Evolutionary conservation across 2,329 filamentous ascomycete species (phyloP).

Genomic region (Rhexocercosporidium sp.): DNA sequence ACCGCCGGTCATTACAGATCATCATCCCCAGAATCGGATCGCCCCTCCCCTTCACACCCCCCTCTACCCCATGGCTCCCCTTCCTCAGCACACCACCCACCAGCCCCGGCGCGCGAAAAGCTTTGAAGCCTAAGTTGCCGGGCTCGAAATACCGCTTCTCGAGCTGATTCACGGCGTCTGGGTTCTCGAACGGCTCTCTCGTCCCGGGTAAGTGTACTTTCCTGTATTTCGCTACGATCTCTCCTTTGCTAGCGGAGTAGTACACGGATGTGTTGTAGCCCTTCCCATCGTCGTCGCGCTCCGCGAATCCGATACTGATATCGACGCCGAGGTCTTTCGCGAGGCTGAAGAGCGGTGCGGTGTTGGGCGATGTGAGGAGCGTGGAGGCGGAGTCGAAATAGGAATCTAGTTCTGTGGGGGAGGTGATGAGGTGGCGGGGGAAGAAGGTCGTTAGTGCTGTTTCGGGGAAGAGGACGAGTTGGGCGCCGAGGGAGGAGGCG

Average conservation of each 20-base stretch:
- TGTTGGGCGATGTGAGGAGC: conserved; percentile 48
- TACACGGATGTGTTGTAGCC: conserved; percentile 59
- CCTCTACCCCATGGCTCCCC: conserved; percentile 25
- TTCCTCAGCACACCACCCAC: conserved; percentile 46
- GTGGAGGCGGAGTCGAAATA: conserved; percentile 57
- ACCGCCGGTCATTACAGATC: conserved; percentile 60
- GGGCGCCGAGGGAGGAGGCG: conserved; percentile 50
- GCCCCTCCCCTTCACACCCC: conserved; percentile 42
- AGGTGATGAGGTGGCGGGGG: conserved; percentile 54
- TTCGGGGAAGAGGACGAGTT: conserved; percentile 59
- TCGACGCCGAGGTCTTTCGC: conserved; percentile 55
- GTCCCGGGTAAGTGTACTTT: conserved; percentile 61
- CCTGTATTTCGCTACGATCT: conserved; percentile 56
- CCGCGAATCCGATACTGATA: conserved; percentile 58
- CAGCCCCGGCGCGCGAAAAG: conserved; percentile 56
- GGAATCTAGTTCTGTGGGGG: conserved; percentile 49
- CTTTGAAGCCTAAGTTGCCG: conserved; percentile 57
- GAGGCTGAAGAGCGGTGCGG: conserved; percentile 54
- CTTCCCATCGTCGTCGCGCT: conserved; percentile 50
- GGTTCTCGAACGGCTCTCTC: conserved; percentile 54
- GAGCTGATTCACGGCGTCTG: conserved; percentile 56
- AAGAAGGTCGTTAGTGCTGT: conserved; percentile 63
- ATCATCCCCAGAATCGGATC: conserved; percentile 60
- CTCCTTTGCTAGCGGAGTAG: conserved; percentile 50
- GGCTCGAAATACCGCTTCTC: conserved; percentile 61